These are phyloP conservation scores for Nicotiana obtusifolia DNA, from an alignment of 257 asterid genomes.

Conservation along the genomic window DNA sequence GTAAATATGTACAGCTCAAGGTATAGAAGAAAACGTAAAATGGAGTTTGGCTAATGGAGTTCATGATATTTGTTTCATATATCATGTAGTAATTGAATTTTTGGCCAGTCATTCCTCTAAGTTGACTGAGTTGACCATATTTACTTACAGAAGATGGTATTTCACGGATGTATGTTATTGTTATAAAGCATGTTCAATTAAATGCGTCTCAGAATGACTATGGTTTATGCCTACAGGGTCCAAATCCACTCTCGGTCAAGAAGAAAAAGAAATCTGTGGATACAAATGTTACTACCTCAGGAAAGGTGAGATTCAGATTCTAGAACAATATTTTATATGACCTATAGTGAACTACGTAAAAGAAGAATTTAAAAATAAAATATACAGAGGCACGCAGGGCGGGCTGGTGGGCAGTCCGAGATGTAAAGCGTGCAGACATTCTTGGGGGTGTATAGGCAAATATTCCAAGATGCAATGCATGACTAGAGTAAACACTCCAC, in stretches of 20 bases:
- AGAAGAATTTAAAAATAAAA: too few species aligned
- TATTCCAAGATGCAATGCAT: too few species aligned
- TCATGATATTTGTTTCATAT: not conserved
- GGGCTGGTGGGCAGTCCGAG: too few species aligned
- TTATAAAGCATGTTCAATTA: not conserved
- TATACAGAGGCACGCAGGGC: too few species aligned
- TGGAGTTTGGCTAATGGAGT: not conserved
- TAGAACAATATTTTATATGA: too few species aligned
- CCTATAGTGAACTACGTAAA: too few species aligned
- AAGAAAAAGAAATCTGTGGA: slow-evolving; percentile 40
- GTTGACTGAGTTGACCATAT: not conserved
- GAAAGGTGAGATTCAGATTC: slow-evolving; percentile 39
- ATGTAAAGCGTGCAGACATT: too few species aligned
- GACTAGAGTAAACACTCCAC: too few species aligned
- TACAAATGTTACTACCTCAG: slow-evolving; percentile 27
- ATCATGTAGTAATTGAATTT: not conserved
- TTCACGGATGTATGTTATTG: not conserved
- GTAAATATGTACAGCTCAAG: too few species aligned
- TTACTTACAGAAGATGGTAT: not conserved
- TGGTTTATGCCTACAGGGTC: slow-evolving; percentile 53
- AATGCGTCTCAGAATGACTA: not conserved
- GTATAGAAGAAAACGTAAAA: too few species aligned
- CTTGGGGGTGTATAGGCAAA: too few species aligned
- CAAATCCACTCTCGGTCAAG: slow-evolving; percentile 85
- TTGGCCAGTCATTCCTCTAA: not conserved